These are phyloP conservation scores for Candida yuanshanica DNA, from an alignment of 805 yeast species.

Conservation along the genomic window DNA sequence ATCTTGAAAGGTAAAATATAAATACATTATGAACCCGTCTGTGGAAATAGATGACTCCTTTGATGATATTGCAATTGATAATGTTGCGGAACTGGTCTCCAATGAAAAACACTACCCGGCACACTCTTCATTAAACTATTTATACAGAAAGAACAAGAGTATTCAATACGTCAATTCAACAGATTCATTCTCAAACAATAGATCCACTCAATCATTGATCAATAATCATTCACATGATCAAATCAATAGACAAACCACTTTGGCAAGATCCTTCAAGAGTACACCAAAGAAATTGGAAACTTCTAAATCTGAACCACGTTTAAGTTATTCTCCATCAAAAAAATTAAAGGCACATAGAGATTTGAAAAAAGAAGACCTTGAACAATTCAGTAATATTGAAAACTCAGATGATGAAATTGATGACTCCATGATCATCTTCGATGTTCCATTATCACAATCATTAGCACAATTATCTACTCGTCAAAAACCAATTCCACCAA, in stretches of 20 bases:
- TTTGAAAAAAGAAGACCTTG: slow-evolving; percentile 11
- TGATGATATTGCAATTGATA: slow-evolving; percentile 18
- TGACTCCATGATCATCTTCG: slow-evolving; percentile 47
- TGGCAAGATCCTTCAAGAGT: not conserved
- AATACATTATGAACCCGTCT: not conserved
- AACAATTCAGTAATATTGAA: slow-evolving; percentile 14
- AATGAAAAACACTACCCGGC: not conserved
- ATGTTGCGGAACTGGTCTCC: slow-evolving; percentile 4
- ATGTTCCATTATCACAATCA: slow-evolving; percentile 61
- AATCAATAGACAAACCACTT: not conserved
- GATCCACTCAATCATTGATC: slow-evolving; percentile 13
- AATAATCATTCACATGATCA: slow-evolving; percentile 8
- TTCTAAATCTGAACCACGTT: slow-evolving; percentile 1
- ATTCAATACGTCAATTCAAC: not conserved
- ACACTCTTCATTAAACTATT: slow-evolving; percentile 7
- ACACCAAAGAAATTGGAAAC: not conserved
- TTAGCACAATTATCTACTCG: slow-evolving; percentile 34
- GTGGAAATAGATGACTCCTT: slow-evolving; percentile 7
- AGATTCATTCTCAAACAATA: slow-evolving; percentile 5
- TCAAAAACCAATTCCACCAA: slow-evolving; percentile 27
- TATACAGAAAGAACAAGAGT: slow-evolving; percentile 5
- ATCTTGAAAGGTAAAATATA: not conserved
- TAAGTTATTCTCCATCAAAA: slow-evolving; percentile 18
- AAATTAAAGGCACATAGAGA: slow-evolving; percentile 13
- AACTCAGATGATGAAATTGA: slow-evolving; percentile 51